A percentile compares a stretch with the other conserved stretches of the same genome.
These are phyloP conservation scores for sorghum (Sorghum bicolor) DNA, from an alignment of 176 grass and related monocot species.

Conservation along the genomic window DNA sequence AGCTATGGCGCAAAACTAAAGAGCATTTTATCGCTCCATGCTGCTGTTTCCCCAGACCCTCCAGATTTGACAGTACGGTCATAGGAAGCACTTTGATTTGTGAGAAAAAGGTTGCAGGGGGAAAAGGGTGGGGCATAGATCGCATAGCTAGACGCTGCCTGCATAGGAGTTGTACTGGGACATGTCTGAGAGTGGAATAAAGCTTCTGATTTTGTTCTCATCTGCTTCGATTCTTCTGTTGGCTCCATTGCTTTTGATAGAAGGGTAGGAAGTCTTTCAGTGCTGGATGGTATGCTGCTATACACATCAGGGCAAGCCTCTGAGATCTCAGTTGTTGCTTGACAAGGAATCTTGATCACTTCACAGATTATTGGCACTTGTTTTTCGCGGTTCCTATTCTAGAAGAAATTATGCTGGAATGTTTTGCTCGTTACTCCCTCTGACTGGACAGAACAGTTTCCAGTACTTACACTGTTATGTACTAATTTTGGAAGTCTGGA, in stretches of 20 bases:
- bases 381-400: background rate
- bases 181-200: conserved; percentile 25
- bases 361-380: background rate
- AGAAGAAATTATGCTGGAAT: conserved; percentile 6
- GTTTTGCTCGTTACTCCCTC: background rate
- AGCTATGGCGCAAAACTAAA: conserved; percentile 51
- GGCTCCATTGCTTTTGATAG: conserved; percentile 23
- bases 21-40: conserved; percentile 35
- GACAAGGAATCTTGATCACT: background rate
- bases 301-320: background rate
- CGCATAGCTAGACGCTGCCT: background rate
- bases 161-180: conserved; percentile 5
- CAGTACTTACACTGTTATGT: background rate
- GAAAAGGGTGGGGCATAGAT: background rate
- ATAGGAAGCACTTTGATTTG: background rate
- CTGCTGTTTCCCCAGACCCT: background rate
- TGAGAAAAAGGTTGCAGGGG: background rate
- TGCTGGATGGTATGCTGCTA: background rate
- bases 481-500: too few relatives aligned
- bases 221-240: conserved; percentile 25
- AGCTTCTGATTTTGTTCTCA: conserved; percentile 28
- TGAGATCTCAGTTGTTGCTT: background rate
- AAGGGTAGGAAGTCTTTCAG: conserved; percentile 20
- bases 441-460: background rate
- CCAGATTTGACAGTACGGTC: conserved; percentile 1